Conservation (phyloP, 768 basidiomycete species). For the Agrocybe praecox region DNA sequence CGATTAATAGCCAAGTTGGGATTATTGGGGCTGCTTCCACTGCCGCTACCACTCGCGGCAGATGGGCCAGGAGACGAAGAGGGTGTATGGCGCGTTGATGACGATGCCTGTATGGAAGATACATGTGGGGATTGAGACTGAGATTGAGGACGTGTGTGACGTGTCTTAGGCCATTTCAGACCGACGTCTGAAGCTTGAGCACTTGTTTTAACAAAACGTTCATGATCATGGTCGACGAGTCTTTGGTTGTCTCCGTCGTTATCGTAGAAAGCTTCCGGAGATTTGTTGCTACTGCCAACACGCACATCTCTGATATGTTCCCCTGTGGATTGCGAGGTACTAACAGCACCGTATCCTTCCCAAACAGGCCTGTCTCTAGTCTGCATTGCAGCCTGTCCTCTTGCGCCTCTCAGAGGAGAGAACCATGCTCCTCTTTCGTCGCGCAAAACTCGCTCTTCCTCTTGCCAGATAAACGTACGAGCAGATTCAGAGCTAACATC, state of each 20-base stretch:
- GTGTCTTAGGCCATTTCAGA: conserved; percentile 47
- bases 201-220: conserved; percentile 27
- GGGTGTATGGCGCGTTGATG: conserved; percentile 13
- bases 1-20: conserved; percentile 14
- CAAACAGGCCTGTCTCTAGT: conserved; percentile 42
- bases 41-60: conserved; percentile 26
- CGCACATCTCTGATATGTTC: conserved; percentile 4
- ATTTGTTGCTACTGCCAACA: conserved; percentile 3
- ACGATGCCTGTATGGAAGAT: conserved; percentile 2
- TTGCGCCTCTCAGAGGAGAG: conserved; percentile 55
- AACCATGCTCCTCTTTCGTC: conserved; percentile 78
- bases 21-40: conserved; percentile 22
- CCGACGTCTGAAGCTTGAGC: conserved; percentile 37
- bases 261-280: conserved; percentile 10
- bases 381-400: conserved; percentile 41
- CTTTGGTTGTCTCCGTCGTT: conserved; percentile 18
- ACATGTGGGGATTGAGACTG: conserved; percentile 25
- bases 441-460: conserved; percentile 82
- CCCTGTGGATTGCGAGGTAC: conserved; percentile 23
- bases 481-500: conserved; percentile 85
- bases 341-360: conserved; percentile 63
- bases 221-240: conserved; percentile 52
- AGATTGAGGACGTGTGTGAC: conserved; percentile 3
- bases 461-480: conserved; percentile 68
- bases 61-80: conserved; percentile 20